Percentiles rank a stretch among this genome's conserved stretches.
phyloP scores from a whole-genome alignment of 1,284 basidiomycete genomes.

The Leccinum fallax region DNA sequence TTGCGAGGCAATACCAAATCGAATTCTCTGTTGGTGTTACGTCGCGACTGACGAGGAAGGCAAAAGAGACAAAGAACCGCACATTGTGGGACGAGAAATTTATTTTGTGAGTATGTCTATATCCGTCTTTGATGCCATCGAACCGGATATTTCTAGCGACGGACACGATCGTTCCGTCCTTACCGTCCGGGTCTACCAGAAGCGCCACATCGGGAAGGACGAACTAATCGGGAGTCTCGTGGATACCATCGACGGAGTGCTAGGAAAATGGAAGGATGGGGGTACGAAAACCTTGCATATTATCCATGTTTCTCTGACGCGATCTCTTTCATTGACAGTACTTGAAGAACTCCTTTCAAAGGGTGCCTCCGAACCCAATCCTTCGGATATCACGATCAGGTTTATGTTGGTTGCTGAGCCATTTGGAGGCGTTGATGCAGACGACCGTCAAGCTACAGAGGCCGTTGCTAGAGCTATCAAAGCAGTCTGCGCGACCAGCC shows the following conservation, averaged over 20 bases:
- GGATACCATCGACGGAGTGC: not conserved
- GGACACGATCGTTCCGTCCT: not conserved
- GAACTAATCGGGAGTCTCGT: not conserved
- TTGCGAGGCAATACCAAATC: not conserved
- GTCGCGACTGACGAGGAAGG: not conserved
- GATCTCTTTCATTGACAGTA: not conserved
- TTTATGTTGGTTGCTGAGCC: too few relatives aligned
- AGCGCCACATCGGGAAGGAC: not conserved
- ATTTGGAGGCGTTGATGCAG: not conserved
- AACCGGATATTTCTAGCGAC: not conserved
- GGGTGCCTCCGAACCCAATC: too few relatives aligned
- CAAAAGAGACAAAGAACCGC: not conserved
- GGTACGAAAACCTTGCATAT: not conserved
- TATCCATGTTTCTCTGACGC: not conserved
- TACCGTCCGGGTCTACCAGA: not conserved
- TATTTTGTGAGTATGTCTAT: not conserved
- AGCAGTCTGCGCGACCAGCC: not conserved
- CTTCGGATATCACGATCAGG: too few relatives aligned
- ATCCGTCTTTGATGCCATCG: not conserved
- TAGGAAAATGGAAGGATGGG: not conserved
- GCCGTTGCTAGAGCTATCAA: not conserved
- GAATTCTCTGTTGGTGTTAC: not conserved
- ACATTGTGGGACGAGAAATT: not conserved
- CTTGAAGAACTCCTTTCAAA: too few relatives aligned
- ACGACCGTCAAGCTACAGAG: not conserved